Evolutionary conservation across 1,284 basidiomycete genomes (phyloP).

Genomic region (Trametes polyzona): DNA sequence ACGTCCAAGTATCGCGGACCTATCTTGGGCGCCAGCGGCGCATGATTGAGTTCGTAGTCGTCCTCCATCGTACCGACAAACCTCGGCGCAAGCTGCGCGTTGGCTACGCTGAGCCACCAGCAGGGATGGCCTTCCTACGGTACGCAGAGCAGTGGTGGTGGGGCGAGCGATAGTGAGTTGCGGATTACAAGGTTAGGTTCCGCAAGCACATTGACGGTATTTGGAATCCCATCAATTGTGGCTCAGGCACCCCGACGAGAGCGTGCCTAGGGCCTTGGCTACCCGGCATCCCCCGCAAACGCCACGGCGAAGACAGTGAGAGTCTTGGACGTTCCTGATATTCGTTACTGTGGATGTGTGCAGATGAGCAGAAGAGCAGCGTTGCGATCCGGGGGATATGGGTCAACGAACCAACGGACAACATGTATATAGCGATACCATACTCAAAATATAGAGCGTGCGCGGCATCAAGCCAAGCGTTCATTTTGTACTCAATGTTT

Average conservation of each 20-base stretch:
- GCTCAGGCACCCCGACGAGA: slow-evolving; percentile 1
- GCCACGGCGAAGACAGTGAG: no score
- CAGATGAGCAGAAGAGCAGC: no score
- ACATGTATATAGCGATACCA: no score
- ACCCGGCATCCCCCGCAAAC: no score
- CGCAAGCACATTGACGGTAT: neutral
- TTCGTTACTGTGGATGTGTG: no score
- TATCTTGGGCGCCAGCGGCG: neutral
- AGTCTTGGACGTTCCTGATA: no score
- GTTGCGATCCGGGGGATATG: no score
- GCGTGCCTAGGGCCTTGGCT: no score
- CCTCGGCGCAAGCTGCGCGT: neutral
- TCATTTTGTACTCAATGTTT: no score
- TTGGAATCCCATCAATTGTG: neutral
- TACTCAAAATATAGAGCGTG: no score
- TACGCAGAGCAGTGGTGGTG: neutral
- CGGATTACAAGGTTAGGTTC: neutral
- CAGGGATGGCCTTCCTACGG: neutral
- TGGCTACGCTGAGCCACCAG: neutral
- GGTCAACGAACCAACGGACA: no score
- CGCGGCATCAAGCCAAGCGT: no score
- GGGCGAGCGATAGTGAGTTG: neutral
- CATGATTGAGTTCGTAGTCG: neutral
- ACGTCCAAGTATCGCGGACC: slow-evolving; percentile 20
- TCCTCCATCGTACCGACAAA: slow-evolving; percentile 7